Percentiles rank a stretch among this genome's conserved stretches.
Evolutionary conservation across 371 early-diverging fungal genomes (phyloP).

Genomic region (Mortierella sp.): DNA sequence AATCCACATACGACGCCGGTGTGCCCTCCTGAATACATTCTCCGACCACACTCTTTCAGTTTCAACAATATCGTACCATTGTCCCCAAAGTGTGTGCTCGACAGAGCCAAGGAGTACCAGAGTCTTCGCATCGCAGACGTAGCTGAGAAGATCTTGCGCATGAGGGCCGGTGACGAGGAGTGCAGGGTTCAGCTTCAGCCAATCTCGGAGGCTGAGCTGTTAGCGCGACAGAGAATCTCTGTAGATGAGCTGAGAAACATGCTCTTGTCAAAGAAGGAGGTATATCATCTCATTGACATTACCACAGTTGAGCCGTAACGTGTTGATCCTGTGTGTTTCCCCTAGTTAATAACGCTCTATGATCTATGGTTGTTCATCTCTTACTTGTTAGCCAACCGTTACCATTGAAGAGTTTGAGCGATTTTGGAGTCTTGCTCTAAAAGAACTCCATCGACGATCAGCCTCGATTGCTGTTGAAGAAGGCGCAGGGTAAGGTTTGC

Average conservation of each 20-base stretch:
- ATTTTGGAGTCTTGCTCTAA: conserved; percentile 30
- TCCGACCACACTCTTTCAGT: conserved; percentile 44
- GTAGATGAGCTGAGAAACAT: conserved; percentile 6
- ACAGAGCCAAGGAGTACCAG: conserved; percentile 45
- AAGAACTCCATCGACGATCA: conserved; percentile 15
- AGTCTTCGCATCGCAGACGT: conserved; percentile 46
- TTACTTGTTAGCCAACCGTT: neutral
- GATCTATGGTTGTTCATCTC: no score
- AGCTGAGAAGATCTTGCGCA: conserved; percentile 30
- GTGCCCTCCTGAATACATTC: conserved; percentile 39
- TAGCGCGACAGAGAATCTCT: conserved; percentile 20
- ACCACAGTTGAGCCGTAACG: no score
- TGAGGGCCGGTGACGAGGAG: conserved; percentile 39
- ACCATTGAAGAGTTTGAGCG: conserved; percentile 14
- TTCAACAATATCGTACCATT: conserved; percentile 44
- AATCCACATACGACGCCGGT: conserved; percentile 27
- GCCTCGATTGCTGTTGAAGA: conserved; percentile 9
- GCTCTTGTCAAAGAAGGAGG: conserved; percentile 22
- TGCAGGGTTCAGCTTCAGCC: conserved; percentile 18
- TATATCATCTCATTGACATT: no score
- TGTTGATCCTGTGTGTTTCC: neutral
- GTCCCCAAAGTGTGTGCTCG: conserved; percentile 34
- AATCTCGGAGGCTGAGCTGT: neutral
- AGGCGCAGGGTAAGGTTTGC: neutral
- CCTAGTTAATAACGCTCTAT: no score